Percentiles rank a stretch among this genome's conserved stretches.
Evolutionary conservation across 768 basidiomycete species (phyloP).

Genomic region (Pleurotus platypus): DNA sequence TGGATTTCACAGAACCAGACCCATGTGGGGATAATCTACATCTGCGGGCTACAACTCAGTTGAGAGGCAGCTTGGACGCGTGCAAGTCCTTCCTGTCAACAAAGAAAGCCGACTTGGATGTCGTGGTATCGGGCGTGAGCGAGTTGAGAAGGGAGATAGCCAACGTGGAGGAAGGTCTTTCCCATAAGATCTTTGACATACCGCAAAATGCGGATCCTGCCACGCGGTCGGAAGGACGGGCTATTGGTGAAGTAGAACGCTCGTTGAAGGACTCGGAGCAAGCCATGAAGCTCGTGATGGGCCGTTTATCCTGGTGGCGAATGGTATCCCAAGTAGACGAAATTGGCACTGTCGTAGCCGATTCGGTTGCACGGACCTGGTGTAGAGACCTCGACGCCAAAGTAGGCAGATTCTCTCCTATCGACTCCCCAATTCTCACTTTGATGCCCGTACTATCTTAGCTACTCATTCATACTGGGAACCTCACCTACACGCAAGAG

Average conservation of each 20-base stretch:
- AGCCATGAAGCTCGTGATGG: constrained; percentile 35
- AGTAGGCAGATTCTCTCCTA: constrained; percentile 24
- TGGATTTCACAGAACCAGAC: constrained; percentile 9
- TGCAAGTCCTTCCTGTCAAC: constrained; percentile 27
- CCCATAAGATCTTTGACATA: constrained; percentile 33
- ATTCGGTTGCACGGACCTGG: constrained; percentile 36
- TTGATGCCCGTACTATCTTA: constrained; percentile 17
- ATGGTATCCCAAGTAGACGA: constrained; percentile 45
- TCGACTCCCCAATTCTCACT: background rate
- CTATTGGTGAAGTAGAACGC: constrained; percentile 25
- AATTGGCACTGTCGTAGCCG: constrained; percentile 31
- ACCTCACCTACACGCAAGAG: constrained; percentile 45
- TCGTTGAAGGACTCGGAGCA: constrained; percentile 34
- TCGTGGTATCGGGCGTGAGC: constrained; percentile 28
- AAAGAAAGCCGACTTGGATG: constrained; percentile 29
- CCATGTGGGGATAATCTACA: constrained; percentile 26
- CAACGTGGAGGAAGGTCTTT: constrained; percentile 30
- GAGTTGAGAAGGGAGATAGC: constrained; percentile 34
- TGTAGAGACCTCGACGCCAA: constrained; percentile 47
- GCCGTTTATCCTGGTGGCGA: constrained; percentile 43
- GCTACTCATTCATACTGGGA: constrained; percentile 66
- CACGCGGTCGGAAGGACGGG: constrained; percentile 12
- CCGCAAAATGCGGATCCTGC: constrained; percentile 3
- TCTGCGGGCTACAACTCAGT: constrained; percentile 30
- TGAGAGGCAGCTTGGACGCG: constrained; percentile 36